Evolutionary conservation across 2,329 filamentous ascomycete species (phyloP).

Genomic region (Fusarium piperis): DNA sequence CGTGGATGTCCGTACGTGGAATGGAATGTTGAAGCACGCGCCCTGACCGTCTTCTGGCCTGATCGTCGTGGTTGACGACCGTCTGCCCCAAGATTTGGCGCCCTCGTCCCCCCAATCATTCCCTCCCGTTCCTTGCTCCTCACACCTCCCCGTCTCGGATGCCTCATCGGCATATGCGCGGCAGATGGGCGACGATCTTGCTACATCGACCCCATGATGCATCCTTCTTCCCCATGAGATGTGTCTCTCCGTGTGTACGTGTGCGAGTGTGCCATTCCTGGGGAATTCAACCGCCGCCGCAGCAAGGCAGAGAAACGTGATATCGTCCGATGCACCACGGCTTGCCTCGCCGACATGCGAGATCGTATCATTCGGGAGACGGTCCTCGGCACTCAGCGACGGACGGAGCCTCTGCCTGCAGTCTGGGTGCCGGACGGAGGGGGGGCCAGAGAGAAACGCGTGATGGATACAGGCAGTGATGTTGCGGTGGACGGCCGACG

Average conservation of each 20-base stretch:
- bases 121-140: conserved; percentile 14
- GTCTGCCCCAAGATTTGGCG: conserved; percentile 19
- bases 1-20: not conserved
- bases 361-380: conserved; percentile 33
- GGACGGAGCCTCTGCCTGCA: not conserved
- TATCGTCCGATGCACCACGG: conserved; percentile 35
- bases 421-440: conserved; percentile 6
- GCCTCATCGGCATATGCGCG: conserved; percentile 44
- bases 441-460: conserved; percentile 21
- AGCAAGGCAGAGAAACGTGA: conserved; percentile 1
- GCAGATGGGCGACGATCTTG: conserved; percentile 43
- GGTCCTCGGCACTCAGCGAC: conserved; percentile 34
- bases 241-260: not conserved
- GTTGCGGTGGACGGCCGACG: not conserved
- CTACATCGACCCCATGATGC: conserved; percentile 34
- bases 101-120: conserved; percentile 36
- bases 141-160: conserved; percentile 25
- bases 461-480: conserved; percentile 27
- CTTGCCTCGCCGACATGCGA: conserved; percentile 11
- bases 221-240: conserved; percentile 10
- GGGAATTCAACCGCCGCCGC: conserved; percentile 9
- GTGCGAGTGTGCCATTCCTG: not conserved
- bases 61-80: conserved; percentile 23
- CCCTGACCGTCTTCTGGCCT: conserved; percentile 42
- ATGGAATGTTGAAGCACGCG: conserved; percentile 33